A percentile compares a stretch with the other conserved stretches of the same genome.
Evolutionary conservation across 768 basidiomycete genomes (phyloP).

Genomic region (Harrya chromipes): DNA sequence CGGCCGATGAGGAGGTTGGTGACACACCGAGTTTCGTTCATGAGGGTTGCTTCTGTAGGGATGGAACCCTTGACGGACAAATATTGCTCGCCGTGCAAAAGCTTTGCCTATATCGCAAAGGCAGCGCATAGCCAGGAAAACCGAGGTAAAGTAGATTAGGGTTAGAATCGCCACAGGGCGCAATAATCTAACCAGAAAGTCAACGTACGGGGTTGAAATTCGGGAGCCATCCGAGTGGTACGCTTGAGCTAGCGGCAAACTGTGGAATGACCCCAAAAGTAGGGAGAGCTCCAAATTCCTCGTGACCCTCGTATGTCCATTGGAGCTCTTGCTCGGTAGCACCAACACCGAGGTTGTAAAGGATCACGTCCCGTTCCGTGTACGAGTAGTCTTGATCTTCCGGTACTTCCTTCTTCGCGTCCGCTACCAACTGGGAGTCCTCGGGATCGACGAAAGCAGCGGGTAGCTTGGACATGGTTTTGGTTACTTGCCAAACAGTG

Average conservation of each 20-base stretch:
- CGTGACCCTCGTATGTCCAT: constrained; percentile 88
- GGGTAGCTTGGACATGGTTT: constrained; percentile 38
- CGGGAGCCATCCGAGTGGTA: constrained; percentile 84
- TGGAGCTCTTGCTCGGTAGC: constrained; percentile 91
- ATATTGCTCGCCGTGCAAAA: constrained; percentile 98
- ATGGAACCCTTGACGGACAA: constrained; percentile 82
- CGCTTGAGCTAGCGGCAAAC: constrained; percentile 64
- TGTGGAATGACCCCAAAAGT: constrained; percentile 97
- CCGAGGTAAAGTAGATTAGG: neutral
- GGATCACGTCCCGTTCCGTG: constrained; percentile 85
- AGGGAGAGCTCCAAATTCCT: constrained; percentile 81
- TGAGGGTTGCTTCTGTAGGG: constrained; percentile 77
- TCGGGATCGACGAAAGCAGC: constrained; percentile 68
- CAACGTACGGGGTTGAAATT: constrained; percentile 84
- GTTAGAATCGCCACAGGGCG: neutral
- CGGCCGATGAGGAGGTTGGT: constrained; percentile 14
- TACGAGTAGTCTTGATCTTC: constrained; percentile 66
- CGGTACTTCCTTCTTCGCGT: constrained; percentile 66
- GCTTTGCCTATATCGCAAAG: constrained; percentile 61
- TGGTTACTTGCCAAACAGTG: neutral
- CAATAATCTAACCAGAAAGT: neutral
- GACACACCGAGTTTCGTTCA: constrained; percentile 64
- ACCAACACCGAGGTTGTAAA: constrained; percentile 95
- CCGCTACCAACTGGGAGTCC: constrained; percentile 76
- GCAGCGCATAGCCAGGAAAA: neutral